Conservation (phyloP, 2,329 filamentous ascomycete species). For the Monosporascus sp. region DNA sequence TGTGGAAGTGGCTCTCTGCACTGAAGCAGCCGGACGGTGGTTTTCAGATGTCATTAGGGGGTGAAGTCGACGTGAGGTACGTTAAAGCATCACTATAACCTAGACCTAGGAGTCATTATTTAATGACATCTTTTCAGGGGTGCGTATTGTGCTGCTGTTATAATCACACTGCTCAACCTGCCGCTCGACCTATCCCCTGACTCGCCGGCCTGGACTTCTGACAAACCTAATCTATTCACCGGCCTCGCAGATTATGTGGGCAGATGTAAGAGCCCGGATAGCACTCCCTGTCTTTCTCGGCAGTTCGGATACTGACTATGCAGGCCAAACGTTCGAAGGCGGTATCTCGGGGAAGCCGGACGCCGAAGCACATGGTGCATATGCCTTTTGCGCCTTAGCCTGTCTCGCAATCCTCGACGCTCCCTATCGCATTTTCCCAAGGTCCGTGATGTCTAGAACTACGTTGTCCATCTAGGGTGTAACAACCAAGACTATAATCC, state of each 20-base stretch:
- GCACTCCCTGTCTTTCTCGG: conserved; percentile 6
- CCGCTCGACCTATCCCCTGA: conserved; percentile 73
- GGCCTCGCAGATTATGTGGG: conserved; percentile 75
- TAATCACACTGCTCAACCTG: conserved; percentile 77
- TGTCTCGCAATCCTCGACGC: conserved; percentile 81
- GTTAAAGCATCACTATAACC: conserved; percentile 18
- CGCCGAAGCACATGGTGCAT: conserved; percentile 91
- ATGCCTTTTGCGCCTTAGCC: conserved; percentile 89
- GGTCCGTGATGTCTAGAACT: conserved; percentile 42
- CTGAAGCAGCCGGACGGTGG: conserved; percentile 85
- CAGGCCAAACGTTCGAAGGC: conserved; percentile 90
- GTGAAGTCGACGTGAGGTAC: conserved; percentile 88
- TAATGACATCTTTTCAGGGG: conserved; percentile 49
- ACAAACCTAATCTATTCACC: conserved; percentile 61
- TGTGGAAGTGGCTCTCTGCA: conserved; percentile 87
- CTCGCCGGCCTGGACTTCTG: conserved; percentile 59
- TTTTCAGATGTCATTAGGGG: conserved; percentile 81
- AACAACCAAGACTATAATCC: conserved; percentile 26
- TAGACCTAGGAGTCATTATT: conserved; percentile 6
- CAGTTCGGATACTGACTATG: conserved; percentile 16
- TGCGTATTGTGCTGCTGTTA: conserved; percentile 83
- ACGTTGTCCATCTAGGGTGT: conserved; percentile 28
- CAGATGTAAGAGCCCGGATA: conserved; percentile 55
- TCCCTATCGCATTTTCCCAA: conserved; percentile 67
- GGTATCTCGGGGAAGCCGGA: conserved; percentile 82